Evolutionary conservation across 2,329 filamentous ascomycete genomes (phyloP).

Genomic region (Venturia pyrina): DNA sequence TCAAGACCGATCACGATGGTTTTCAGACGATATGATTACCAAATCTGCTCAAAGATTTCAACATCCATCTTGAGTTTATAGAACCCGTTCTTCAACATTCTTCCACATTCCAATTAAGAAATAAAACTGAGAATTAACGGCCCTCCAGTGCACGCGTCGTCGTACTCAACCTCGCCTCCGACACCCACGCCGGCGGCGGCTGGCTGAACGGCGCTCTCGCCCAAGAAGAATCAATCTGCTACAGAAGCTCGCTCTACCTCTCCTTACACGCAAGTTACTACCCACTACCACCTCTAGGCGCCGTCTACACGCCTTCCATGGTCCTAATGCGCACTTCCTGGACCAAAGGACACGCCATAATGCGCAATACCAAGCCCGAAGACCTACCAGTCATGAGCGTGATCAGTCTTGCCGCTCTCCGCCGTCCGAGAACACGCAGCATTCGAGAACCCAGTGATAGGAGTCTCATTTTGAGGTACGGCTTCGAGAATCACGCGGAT

Average conservation of each 20-base stretch:
- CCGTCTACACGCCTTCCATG: conserved; percentile 51
- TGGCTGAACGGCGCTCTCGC: conserved; percentile 52
- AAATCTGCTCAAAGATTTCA: no score
- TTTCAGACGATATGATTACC: no score
- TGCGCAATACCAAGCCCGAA: conserved; percentile 33
- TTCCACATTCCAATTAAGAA: no score
- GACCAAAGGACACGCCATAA: conserved; percentile 36
- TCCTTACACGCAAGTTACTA: conserved; percentile 42
- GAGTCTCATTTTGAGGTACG: neutral
- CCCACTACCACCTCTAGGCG: conserved; percentile 40
- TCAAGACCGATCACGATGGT: no score
- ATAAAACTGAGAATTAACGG: no score
- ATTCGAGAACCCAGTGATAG: neutral
- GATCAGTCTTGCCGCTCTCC: conserved; percentile 37
- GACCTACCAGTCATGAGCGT: conserved; percentile 53
- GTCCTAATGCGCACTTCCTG: conserved; percentile 47
- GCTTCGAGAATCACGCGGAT: conserved; percentile 25
- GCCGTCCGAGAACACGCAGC: conserved; percentile 9
- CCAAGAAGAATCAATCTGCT: conserved; percentile 62
- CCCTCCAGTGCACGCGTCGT: conserved; percentile 32
- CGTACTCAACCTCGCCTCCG: conserved; percentile 58
- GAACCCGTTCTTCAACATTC: no score
- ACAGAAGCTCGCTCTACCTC: conserved; percentile 45
- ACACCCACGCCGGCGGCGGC: conserved; percentile 48
- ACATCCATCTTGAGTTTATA: no score